Conservation (phyloP, 192 early-diverging fungal species). For the Coemansia sp. region DNA sequence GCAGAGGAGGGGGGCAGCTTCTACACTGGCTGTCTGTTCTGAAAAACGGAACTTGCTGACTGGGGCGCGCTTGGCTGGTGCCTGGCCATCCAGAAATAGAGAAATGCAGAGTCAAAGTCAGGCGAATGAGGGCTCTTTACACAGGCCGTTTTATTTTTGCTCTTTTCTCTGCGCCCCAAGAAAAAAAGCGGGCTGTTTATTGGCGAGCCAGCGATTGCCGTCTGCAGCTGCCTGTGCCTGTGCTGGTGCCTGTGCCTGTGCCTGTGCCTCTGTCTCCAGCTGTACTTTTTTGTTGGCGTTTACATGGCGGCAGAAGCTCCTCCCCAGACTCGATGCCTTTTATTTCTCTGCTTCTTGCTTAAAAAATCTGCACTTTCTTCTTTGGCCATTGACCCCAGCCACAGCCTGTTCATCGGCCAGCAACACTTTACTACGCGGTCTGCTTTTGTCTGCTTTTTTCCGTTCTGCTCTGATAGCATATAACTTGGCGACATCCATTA, state of each 20-base stretch:
- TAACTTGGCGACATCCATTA: no score
- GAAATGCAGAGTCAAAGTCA: no score
- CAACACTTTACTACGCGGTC: constrained; percentile 1
- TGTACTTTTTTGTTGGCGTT: neutral
- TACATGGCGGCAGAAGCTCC: neutral
- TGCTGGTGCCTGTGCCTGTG: no score
- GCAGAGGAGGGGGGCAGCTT: no score
- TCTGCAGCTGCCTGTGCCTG: no score
- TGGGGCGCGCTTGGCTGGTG: no score
- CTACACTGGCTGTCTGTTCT: no score
- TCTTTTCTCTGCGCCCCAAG: neutral
- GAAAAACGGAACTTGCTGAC: no score
- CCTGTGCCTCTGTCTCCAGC: neutral
- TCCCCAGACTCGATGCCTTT: neutral
- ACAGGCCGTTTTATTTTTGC: neutral
- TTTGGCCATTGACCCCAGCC: neutral
- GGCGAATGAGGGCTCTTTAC: neutral
- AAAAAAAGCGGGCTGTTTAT: no score
- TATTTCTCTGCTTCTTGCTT: neutral
- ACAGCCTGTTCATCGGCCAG: neutral
- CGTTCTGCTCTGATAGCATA: neutral
- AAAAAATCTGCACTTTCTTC: neutral
- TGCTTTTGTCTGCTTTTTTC: neutral
- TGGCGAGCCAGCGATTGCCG: neutral
- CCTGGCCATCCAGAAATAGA: no score